Evolutionary conservation across 768 basidiomycete genomes (phyloP), one percentile per base, ranked within the genome.

Genomic region (Boletus sensibilis): DNA sequence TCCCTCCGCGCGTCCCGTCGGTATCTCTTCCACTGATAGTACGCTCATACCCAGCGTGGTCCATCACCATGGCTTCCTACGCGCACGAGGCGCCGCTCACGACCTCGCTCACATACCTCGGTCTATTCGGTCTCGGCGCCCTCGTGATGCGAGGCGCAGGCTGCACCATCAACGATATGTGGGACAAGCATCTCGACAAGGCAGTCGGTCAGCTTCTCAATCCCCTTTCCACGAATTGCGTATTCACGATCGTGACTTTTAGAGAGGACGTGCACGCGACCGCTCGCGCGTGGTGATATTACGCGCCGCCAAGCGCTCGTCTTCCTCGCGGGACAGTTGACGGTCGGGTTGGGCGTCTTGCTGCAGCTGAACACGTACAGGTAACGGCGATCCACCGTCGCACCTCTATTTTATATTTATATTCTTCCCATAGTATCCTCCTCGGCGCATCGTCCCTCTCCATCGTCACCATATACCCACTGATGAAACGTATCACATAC

Each of bases 151-250:
- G 97, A 20, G 93, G 96, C 6, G 97, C 97, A 21, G 97, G 97
- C 4, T 99, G 97, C 73, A 98, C 93, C 3, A 96, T 99, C 64
- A 99, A 99, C 70, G 97, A 99, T 68, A 86, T 99, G 86, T 98
- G 97, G 96, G 97, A 99, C 73, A 81, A 80, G 60, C 85, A 92
- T 58, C 82, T 97, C 43, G 97, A 99, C 78, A 86, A 85, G 68
- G 86, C 87, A 38, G 97, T 98, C 47, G 94, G 95, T 94, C 66
- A 57, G 72, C 9, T 8, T 0, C 10, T 2, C 13, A 7, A 7
- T 7, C 29, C 4, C 27, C 23, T 4, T 4, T 27, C 35, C n/a
- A 5, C 3, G 21, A 13, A 3, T 9, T 9, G 13, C 14, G 27
- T 35, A 25, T 23, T 29, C 23, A 44, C 56, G 33, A 5, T 14